phyloP scores from a whole-genome alignment of 163 green algal genomes.

The Volvox carteri region DNA sequence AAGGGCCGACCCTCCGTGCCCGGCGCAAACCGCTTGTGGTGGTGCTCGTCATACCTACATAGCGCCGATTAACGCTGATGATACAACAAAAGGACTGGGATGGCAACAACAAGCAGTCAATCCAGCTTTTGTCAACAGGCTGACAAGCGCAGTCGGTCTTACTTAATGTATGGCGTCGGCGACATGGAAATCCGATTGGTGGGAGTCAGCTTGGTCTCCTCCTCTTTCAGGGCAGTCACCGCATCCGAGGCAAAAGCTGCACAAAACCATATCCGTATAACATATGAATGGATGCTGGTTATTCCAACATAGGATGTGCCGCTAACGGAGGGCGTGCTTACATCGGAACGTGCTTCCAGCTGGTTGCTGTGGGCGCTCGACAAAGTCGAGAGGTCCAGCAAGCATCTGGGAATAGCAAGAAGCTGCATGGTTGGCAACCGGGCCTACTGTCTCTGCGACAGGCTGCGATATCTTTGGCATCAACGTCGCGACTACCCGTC shows the following conservation, averaged over 20 bases:
- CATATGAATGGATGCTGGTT: not conserved
- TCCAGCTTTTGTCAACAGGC: too few relatives aligned
- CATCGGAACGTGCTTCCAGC: conserved; percentile 45
- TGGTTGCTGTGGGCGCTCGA: conserved; percentile 39
- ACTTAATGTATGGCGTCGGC: conserved; percentile 74
- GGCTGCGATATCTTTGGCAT: conserved; percentile 26
- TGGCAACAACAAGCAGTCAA: too few relatives aligned
- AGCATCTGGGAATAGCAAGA: conserved; percentile 36
- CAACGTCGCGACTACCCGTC: conserved; percentile 29
- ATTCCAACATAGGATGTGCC: not conserved
- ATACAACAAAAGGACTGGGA: too few relatives aligned
- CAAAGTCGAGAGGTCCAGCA: conserved; percentile 23
- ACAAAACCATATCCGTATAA: not conserved
- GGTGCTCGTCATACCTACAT: conserved; percentile 91
- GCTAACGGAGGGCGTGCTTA: conserved; percentile 38
- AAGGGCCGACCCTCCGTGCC: conserved; percentile 92
- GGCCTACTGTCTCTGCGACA: conserved; percentile 33
- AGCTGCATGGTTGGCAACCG: conserved; percentile 37
- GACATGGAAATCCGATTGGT: conserved; percentile 64
- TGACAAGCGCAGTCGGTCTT: too few relatives aligned
- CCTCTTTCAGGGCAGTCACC: conserved; percentile 57
- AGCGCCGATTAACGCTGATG: not conserved
- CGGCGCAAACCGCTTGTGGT: conserved; percentile 87
- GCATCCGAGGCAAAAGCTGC: conserved; percentile 68
- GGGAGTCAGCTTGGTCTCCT: conserved; percentile 56